Evolutionary conservation across 352 stramenopile genomes (phyloP).

Genomic region (Ochromonadaceae sp.): DNA sequence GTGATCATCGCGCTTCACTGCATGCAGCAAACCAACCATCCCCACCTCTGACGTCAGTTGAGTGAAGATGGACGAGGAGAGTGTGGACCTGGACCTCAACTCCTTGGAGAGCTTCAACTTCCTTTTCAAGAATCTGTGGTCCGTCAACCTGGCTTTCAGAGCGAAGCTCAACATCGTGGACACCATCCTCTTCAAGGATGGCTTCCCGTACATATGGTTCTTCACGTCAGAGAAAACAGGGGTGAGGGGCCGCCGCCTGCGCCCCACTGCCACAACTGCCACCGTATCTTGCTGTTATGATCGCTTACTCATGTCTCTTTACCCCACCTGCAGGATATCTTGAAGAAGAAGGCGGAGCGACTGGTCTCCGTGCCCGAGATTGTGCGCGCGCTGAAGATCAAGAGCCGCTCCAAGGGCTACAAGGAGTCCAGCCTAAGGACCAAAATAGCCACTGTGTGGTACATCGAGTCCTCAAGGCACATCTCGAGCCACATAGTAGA

Average conservation of each 20-base stretch:
- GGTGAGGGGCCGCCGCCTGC: too few relatives aligned
- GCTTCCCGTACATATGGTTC: background rate
- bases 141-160: background rate
- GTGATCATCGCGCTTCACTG: too few relatives aligned
- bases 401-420: background rate
- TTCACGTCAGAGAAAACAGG: constrained; percentile 15
- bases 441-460: constrained; percentile 10
- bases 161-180: background rate
- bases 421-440: background rate
- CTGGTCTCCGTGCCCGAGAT: background rate
- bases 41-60: too few relatives aligned
- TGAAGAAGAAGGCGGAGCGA: background rate
- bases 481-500: background rate
- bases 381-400: background rate
- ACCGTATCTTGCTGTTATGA: too few relatives aligned
- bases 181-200: background rate
- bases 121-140: constrained; percentile 4
- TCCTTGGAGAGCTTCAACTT: constrained; percentile 10
- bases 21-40: too few relatives aligned
- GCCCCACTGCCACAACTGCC: too few relatives aligned
- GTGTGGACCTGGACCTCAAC: background rate
- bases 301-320: too few relatives aligned
- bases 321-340: background rate
- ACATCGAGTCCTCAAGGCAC: background rate
- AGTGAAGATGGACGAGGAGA: too few relatives aligned